These are phyloP conservation scores for Firmiana major DNA, from an alignment of 345 rosid species.

Conservation along the genomic window DNA sequence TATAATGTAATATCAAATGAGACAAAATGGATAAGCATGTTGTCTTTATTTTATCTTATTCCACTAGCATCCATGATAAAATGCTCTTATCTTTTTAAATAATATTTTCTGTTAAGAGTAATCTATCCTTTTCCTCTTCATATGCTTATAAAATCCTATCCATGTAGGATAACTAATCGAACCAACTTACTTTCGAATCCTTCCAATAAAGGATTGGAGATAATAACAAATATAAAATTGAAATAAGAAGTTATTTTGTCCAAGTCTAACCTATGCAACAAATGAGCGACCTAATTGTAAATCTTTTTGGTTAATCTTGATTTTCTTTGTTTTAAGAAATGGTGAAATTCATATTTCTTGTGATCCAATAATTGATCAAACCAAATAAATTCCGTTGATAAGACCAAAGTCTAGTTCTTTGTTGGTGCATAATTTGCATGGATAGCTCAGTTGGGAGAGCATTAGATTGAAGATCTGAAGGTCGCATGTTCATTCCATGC, in stretches of 20 bases:
- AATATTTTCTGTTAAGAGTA: background rate
- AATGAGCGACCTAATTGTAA: background rate
- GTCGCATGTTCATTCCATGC: slow-evolving; percentile 77
- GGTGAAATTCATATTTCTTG: background rate
- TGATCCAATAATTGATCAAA: background rate
- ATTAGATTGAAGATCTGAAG: slow-evolving; percentile 78
- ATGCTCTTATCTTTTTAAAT: background rate
- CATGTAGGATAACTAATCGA: background rate
- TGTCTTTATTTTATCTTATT: background rate
- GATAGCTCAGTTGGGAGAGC: slow-evolving; percentile 87
- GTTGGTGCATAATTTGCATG: slow-evolving; percentile 43
- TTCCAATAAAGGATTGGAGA: background rate
- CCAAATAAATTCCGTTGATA: background rate
- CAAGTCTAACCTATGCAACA: background rate
- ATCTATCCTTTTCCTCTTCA: background rate
- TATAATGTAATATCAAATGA: background rate
- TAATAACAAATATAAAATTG: background rate
- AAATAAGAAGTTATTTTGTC: background rate
- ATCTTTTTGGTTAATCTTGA: background rate
- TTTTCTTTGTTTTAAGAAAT: background rate
- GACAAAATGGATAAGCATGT: background rate
- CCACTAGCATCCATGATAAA: background rate
- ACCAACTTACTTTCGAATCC: background rate
- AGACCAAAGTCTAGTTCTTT: slow-evolving; percentile 18
- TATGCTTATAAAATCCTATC: background rate